These are phyloP conservation scores for Yamadazyma diospyri DNA, from an alignment of 1,139 yeast species.

Conservation along the genomic window DNA sequence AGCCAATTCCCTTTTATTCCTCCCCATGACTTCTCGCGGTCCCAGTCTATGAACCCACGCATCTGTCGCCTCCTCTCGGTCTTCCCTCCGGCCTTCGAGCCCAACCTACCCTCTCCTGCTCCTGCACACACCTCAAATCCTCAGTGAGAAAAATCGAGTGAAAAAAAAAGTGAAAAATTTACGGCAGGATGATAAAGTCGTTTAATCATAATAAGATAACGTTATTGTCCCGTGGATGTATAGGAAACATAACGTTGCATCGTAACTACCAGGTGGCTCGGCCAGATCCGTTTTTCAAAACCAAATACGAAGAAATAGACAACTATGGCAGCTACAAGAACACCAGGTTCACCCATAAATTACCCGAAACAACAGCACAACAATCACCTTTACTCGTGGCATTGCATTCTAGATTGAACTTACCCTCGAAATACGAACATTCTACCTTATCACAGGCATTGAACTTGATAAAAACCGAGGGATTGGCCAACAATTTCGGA, in stretches of 20 bases:
- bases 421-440: conserved; percentile 54
- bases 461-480: conserved; percentile 41
- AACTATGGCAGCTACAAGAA: conserved; percentile 43
- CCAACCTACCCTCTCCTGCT: too few species aligned
- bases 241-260: background rate
- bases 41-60: too few species aligned
- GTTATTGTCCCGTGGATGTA: background rate
- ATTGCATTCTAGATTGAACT: conserved; percentile 71
- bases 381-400: conserved; percentile 72
- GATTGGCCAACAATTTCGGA: conserved; percentile 73
- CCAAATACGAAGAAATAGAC: conserved; percentile 28
- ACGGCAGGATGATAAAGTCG: conserved; percentile 1
- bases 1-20: too few species aligned
- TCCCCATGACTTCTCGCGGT: too few species aligned
- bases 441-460: conserved; percentile 80
- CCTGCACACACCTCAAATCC: too few species aligned
- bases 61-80: too few species aligned
- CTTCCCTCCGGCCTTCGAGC: too few species aligned
- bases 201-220: background rate
- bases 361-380: conserved; percentile 48
- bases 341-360: conserved; percentile 43
- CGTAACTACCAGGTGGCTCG: conserved; percentile 23
- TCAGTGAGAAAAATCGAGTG: conserved; percentile 1
- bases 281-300: conserved; percentile 23
- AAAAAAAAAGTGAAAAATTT: conserved; percentile 2